Percentiles rank a stretch among this genome's conserved stretches.
Conservation (phyloP, 768 basidiomycete species). For the Collybia sordida region DNA sequence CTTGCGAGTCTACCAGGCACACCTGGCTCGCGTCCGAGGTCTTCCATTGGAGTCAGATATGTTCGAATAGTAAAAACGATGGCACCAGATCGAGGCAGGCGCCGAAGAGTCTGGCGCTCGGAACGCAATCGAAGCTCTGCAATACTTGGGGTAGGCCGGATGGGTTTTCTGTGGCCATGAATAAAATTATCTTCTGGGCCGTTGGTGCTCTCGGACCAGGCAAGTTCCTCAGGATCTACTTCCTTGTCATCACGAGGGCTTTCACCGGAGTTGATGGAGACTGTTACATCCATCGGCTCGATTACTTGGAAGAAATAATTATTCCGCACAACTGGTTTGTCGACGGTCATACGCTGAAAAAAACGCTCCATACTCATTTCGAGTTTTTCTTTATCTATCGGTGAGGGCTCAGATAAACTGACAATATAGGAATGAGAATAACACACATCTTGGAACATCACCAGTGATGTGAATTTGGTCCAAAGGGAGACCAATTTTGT, state of each 20-base stretch:
- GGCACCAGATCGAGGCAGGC: constrained; percentile 62
- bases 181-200: constrained; percentile 20
- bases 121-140: constrained; percentile 53
- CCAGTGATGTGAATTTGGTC: constrained; percentile 73
- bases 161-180: constrained; percentile 15
- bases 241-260: constrained; percentile 10
- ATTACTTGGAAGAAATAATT: constrained; percentile 54
- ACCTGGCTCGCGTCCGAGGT: constrained; percentile 52
- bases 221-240: constrained; percentile 63
- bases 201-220: constrained; percentile 47
- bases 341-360: constrained; percentile 63
- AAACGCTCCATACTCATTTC: constrained; percentile 66
- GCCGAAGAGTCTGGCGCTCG: constrained; percentile 66
- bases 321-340: constrained; percentile 70
- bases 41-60: constrained; percentile 55
- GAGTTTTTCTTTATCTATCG: constrained; percentile 57
- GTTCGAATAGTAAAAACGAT: constrained; percentile 71
- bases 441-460: constrained; percentile 71
- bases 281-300: constrained; percentile 11
- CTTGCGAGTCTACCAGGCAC: constrained; percentile 62
- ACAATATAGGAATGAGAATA: background rate
- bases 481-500: constrained; percentile 72
- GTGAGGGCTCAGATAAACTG: background rate
- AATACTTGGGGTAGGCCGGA: constrained; percentile 26
- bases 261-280: background rate